A percentile compares a stretch with the other conserved stretches of the same genome.
These are phyloP conservation scores for Lachnellula hyalina DNA, from an alignment of 2,329 filamentous ascomycete genomes.

Conservation along the genomic window DNA sequence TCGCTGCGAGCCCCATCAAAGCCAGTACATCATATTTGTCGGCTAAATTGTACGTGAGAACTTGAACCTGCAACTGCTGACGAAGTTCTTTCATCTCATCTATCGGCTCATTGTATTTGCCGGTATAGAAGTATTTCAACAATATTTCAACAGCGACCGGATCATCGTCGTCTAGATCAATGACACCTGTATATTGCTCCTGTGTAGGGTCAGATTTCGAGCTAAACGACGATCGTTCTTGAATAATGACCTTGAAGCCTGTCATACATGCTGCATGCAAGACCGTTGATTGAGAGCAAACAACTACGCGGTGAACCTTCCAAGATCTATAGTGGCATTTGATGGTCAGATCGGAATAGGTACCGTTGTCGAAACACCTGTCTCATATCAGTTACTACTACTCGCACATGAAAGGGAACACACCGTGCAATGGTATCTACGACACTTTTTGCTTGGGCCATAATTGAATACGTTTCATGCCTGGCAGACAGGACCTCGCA, in stretches of 20 bases:
- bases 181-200: constrained; percentile 11
- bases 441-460: constrained; percentile 5
- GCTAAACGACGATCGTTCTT: constrained; percentile 1
- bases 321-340: constrained; percentile 13
- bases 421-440: background rate
- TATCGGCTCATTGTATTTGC: constrained; percentile 9
- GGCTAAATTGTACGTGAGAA: constrained; percentile 12
- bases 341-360: constrained; percentile 14
- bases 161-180: constrained; percentile 15
- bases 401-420: constrained; percentile 1
- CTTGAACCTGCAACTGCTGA: constrained; percentile 3
- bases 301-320: constrained; percentile 15
- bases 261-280: constrained; percentile 12
- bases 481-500: no score
- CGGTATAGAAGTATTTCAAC: constrained; percentile 14
- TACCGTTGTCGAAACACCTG: constrained; percentile 14
- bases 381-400: constrained; percentile 9
- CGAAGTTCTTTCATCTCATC: constrained; percentile 5
- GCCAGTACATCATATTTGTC: constrained; percentile 14
- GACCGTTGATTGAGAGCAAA: constrained; percentile 13
- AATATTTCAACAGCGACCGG: constrained; percentile 11
- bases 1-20: constrained; percentile 12
- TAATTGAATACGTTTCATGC: constrained; percentile 7
- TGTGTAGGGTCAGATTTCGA: constrained; percentile 8
- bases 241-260: constrained; percentile 10